These are phyloP conservation scores for Saccharata proteae DNA, from an alignment of 2,329 filamentous ascomycete species.

Conservation along the genomic window DNA sequence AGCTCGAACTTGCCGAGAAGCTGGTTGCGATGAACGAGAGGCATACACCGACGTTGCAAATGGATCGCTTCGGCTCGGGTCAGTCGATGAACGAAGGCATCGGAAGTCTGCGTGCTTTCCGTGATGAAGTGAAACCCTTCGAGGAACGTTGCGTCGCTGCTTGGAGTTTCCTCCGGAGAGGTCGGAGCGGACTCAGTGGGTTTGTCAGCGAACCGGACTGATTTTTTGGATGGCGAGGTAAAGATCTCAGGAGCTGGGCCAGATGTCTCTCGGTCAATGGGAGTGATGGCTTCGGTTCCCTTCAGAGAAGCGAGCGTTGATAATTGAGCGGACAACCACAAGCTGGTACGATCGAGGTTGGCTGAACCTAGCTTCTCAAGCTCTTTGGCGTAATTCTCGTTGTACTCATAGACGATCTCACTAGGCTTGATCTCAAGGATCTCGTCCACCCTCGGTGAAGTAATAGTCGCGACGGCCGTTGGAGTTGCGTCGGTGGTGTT, in stretches of 20 bases:
- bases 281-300: constrained; percentile 36
- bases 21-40: constrained; percentile 62
- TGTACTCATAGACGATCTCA: constrained; percentile 58
- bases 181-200: constrained; percentile 12
- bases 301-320: constrained; percentile 47
- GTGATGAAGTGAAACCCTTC: constrained; percentile 70
- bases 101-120: constrained; percentile 51
- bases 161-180: constrained; percentile 15
- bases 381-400: constrained; percentile 62
- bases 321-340: constrained; percentile 84
- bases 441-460: constrained; percentile 30
- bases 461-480: constrained; percentile 41
- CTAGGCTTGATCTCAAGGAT: constrained; percentile 47
- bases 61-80: constrained; percentile 83
- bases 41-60: constrained; percentile 63
- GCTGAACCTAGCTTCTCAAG: constrained; percentile 57
- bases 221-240: constrained; percentile 50
- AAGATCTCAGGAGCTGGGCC: constrained; percentile 12
- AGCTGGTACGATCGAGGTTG: constrained; percentile 73
- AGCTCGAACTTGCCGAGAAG: constrained; percentile 78
- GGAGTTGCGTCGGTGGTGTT: constrained; percentile 28
- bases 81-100: constrained; percentile 75
- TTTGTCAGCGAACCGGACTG: constrained; percentile 55
- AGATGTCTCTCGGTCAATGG: constrained; percentile 19
- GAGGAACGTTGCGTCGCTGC: constrained; percentile 67